Conservation (phyloP, 78 protist species). For the Dictyostelium intermedium region DNA sequence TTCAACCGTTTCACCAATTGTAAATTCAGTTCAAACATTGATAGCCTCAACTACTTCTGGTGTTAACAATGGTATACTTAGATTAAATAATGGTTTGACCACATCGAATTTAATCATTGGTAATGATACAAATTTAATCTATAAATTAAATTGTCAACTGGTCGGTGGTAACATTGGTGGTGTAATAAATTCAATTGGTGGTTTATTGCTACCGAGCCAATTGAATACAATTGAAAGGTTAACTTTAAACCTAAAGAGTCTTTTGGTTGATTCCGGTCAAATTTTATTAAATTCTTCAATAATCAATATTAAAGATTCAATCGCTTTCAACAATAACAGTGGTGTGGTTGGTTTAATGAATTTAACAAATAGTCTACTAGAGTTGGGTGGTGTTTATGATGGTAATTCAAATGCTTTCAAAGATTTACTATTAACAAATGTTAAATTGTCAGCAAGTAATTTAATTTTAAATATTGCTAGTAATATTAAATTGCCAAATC, state of each 20-base stretch:
- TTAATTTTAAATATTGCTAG: background rate
- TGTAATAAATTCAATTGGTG: background rate
- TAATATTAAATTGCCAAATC: background rate
- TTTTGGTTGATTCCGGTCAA: background rate
- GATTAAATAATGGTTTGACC: background rate
- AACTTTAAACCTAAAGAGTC: background rate
- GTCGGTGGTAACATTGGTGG: background rate
- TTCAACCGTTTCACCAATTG: background rate
- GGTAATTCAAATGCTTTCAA: background rate
- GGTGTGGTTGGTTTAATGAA: background rate
- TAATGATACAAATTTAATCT: background rate
- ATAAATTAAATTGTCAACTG: background rate
- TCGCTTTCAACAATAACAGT: background rate
- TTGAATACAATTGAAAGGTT: background rate
- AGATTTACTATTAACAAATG: background rate
- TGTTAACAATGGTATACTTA: background rate
- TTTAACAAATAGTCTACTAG: background rate
- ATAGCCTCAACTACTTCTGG: background rate
- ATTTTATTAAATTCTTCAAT: background rate
- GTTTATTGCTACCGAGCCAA: background rate
- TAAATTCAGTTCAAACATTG: background rate
- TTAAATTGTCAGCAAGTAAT: background rate
- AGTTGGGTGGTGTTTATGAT: background rate
- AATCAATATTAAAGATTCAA: background rate
- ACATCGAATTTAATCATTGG: background rate